Base-by-base conservation (phyloP, 2,329 filamentous ascomycete genomes). In the Claviceps monticola region DNA sequence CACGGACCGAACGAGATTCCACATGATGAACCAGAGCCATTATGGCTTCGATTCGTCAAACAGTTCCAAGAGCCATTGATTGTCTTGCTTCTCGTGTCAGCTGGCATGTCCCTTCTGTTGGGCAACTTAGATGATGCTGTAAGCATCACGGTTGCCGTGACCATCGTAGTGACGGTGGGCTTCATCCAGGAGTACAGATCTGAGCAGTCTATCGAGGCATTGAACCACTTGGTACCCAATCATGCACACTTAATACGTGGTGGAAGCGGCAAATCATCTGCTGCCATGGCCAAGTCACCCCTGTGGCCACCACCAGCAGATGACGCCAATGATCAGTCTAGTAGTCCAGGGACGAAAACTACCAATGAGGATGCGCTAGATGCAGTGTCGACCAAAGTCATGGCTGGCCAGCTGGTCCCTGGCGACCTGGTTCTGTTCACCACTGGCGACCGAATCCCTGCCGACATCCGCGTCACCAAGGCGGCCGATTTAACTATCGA, bases 141-240 rank as follows among this genome's bases (percentile, higher is more conserved):
- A 60, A 97, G 91, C 67, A 98, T 98, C 62, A 86, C 91, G 0
- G 83, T 95, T 36, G 93, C 93, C 2, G 93, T 98, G 21, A 95
- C 90, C 26, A 98, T 98, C 59, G 93, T 98, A 5, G 90, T 98
- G 23, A 86, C 85, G 0, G 93, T 98, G 43, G 93, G 91, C 2
- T 98, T 98, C 60, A 82, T 97, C 50, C 93, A 98, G 65, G 93
- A 98, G 69, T 98, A 98, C 66, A 79, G 93, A 54, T 97, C 93
- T 7, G 93, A 98, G 66, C 94, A 98, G 68, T 97, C 91, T 2
- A 82, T 98, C 58, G 93, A 98, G 68, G 93, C 93, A 19, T 73
- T 98, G 59, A 96, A 86, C 63, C 88, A 93, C 60, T 73, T 98
- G 26, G 91, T 98, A 0, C 94, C 93, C 29, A 94, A 97, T 65